Base-by-base conservation (phyloP, 371 early-diverging fungal species). In the Synchytrium microbalum region DNA sequence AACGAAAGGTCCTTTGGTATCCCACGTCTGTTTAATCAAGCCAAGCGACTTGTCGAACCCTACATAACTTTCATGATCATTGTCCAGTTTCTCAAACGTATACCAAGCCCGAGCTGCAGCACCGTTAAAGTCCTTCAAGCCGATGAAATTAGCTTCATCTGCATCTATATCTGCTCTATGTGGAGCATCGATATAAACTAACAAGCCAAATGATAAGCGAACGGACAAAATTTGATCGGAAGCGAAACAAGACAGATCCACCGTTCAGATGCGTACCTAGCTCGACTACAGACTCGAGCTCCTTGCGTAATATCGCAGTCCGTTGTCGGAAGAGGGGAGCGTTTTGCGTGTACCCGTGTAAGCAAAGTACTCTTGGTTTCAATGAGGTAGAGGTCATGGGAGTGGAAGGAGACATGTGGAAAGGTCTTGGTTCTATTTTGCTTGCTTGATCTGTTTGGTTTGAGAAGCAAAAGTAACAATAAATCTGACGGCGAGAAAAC, bases 321-420 rank as follows among this genome's bases (percentile, higher is more conserved):
- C 85, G 82, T 59, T 84, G 83, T 23, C 82, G 75, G 66, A 88
- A 88, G 1, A 87, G 77, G 16, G 70, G 30, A 0, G 79, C 84
- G 67, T 89, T 89, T 71, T 91, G 90, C 24, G 84, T 79, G 76
- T 85, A 87, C 28, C 90, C 90, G 71, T 90, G 90, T 32, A 90
- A 78, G 61, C 87, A 87, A 25, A 89, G 81, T 33, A 89, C 84
- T 56, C 84, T 61, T 58, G n/a, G 27, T 19, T 1, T 23, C n/a
- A 24, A 14, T 61, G 14, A 14, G 51, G 14, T 23, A 51, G 14
- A 51, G 23, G 14, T 51, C 51, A 51, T 23, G 23, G 23, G 23
- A 14, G 51, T 14, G 51, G 23, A 51, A 51, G 23, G 23, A 51
- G n/a, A n/a, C n/a, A n/a, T n/a, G n/a, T n/a, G n/a, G n/a, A n/a